Percentiles rank a stretch among this genome's conserved stretches.
phyloP scores from a whole-genome alignment of 768 basidiomycete species.

The Tulasnella calospora region DNA sequence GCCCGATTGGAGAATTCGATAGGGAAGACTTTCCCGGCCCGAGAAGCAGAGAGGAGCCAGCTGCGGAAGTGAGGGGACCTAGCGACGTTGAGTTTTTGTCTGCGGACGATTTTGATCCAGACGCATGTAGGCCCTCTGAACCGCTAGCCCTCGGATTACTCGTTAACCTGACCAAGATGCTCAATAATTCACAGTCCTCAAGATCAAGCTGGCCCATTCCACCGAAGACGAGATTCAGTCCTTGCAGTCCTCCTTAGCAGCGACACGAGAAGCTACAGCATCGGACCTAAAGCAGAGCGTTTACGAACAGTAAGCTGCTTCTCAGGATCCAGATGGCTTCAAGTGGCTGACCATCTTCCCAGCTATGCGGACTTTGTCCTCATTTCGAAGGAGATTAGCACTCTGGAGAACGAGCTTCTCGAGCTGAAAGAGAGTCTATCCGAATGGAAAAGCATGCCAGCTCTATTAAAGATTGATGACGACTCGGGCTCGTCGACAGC shows the following conservation, averaged over 20 bases:
- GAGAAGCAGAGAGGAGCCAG: slow-evolving; percentile 40
- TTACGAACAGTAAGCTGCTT: slow-evolving; percentile 72
- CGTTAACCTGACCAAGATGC: slow-evolving; percentile 27
- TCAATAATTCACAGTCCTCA: slow-evolving; percentile 52
- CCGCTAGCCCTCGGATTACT: too few relatives aligned
- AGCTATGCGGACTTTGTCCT: slow-evolving; percentile 97
- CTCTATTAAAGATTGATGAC: slow-evolving; percentile 75
- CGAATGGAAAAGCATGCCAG: slow-evolving; percentile 96
- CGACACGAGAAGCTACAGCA: slow-evolving; percentile 65
- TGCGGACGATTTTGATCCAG: slow-evolving; percentile 78
- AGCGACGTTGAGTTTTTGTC: slow-evolving; percentile 60
- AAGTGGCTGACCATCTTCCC: slow-evolving; percentile 6
- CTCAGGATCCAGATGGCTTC: not conserved
- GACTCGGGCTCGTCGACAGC: slow-evolving; percentile 54
- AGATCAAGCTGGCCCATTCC: slow-evolving; percentile 82
- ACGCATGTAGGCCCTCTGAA: slow-evolving; percentile 63
- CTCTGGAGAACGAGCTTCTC: slow-evolving; percentile 94
- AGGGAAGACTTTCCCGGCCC: slow-evolving; percentile 27
- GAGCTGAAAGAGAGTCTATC: slow-evolving; percentile 90
- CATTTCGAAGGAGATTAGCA: slow-evolving; percentile 94
- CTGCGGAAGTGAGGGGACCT: slow-evolving; percentile 56
- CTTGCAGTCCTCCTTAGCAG: slow-evolving; percentile 68
- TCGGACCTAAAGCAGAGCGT: slow-evolving; percentile 84
- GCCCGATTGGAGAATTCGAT: slow-evolving; percentile 49
- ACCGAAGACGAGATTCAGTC: slow-evolving; percentile 75